Conservation (phyloP, 2,329 filamentous ascomycete genomes). For the Stachybotrys chlorohalonatus region DNA sequence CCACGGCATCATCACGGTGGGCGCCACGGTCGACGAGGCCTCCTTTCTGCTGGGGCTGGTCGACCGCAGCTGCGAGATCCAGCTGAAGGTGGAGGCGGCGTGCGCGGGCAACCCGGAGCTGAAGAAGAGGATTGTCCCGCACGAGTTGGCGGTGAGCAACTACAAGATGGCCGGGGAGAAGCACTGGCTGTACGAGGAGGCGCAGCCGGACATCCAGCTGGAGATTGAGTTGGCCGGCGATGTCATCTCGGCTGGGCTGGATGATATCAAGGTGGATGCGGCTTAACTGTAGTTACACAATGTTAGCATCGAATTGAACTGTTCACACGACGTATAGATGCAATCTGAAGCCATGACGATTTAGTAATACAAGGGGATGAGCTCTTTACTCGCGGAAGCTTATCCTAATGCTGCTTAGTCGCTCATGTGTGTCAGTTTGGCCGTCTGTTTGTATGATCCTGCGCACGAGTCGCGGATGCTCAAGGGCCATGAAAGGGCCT, state of each 20-base stretch:
- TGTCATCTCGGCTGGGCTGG: conserved; percentile 11
- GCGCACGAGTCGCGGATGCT: too few relatives aligned
- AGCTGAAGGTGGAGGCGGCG: conserved; percentile 57
- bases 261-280: conserved; percentile 11
- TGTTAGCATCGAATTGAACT: too few relatives aligned
- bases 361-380: too few relatives aligned
- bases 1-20: conserved; percentile 64
- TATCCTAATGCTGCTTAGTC: too few relatives aligned
- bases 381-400: too few relatives aligned
- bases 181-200: conserved; percentile 34
- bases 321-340: too few relatives aligned
- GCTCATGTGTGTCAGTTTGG: too few relatives aligned
- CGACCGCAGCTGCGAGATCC: conserved; percentile 53
- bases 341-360: too few relatives aligned
- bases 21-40: conserved; percentile 64
- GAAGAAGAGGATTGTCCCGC: conserved; percentile 29
- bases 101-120: conserved; percentile 30
- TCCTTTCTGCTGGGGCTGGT: conserved; percentile 60
- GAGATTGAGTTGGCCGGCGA: conserved; percentile 33
- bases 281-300: neutral
- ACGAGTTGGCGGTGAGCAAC: conserved; percentile 29
- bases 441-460: too few relatives aligned
- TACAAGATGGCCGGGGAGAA: conserved; percentile 36
- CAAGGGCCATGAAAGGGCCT: too few relatives aligned
- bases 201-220: conserved; percentile 35